Evolutionary conservation across 768 basidiomycete species (phyloP).

Genomic region (Candolleomyces efflorescens): DNA sequence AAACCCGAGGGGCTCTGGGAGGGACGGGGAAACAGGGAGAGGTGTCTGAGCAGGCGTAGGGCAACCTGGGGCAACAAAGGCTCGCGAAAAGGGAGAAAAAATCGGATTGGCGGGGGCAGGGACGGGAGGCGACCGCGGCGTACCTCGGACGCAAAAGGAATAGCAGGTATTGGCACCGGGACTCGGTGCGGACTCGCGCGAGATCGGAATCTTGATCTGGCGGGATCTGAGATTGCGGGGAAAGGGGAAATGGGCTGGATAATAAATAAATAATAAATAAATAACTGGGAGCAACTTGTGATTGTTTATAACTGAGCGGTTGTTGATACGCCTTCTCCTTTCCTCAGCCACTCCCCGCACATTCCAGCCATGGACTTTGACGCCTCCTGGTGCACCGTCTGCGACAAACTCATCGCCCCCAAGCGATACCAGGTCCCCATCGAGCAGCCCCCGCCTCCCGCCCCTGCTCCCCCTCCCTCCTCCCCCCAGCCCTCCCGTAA

Average conservation of each 20-base stretch:
- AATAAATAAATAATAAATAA: constrained; percentile 7
- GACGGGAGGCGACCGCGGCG: constrained; percentile 19
- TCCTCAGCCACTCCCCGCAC: constrained; percentile 10
- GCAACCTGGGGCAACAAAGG: not conserved
- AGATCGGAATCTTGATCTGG: constrained; percentile 7
- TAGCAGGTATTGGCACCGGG: constrained; percentile 1
- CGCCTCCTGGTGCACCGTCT: constrained; percentile 68
- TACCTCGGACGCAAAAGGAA: constrained; percentile 15
- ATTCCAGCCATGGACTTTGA: too few relatives aligned
- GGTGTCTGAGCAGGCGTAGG: too few relatives aligned
- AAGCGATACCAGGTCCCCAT: constrained; percentile 59
- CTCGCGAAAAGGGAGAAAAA: not conserved
- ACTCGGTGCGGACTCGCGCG: constrained; percentile 3
- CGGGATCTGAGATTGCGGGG: constrained; percentile 8
- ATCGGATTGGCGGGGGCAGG: constrained; percentile 9
- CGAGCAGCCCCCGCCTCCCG: constrained; percentile 15
- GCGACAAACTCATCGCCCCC: constrained; percentile 76
- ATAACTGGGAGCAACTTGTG: not conserved
- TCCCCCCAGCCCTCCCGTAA: constrained; percentile 36
- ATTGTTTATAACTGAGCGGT: constrained; percentile 25
- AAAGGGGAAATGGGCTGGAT: constrained; percentile 7
- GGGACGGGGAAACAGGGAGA: too few relatives aligned
- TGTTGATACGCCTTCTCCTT: constrained; percentile 7
- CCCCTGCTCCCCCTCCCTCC: constrained; percentile 35
- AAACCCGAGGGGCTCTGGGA: too few relatives aligned